These are phyloP conservation scores for Phaeosphaeriaceae sp. DNA, from an alignment of 2,329 filamentous ascomycete genomes.

Conservation along the genomic window DNA sequence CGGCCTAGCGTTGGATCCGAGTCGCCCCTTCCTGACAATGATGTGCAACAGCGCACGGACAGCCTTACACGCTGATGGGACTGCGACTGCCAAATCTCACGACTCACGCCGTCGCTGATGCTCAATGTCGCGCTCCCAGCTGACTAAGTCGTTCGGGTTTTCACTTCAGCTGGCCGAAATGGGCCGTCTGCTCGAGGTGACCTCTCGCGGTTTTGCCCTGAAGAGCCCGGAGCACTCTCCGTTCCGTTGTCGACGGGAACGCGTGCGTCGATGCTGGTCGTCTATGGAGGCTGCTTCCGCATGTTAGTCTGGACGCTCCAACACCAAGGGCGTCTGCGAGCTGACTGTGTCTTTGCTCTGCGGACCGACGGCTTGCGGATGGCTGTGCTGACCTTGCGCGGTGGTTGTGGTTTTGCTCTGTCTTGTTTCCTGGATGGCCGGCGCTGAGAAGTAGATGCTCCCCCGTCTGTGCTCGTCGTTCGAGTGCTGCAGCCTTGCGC, in stretches of 20 bases:
- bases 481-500: neutral
- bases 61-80: slow-evolving; percentile 17
- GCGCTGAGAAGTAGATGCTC: neutral
- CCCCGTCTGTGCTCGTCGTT: neutral
- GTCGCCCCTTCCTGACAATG: slow-evolving; percentile 19
- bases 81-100: slow-evolving; percentile 40
- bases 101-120: slow-evolving; percentile 2
- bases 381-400: slow-evolving; percentile 20
- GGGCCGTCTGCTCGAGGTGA: no score
- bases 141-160: slow-evolving; percentile 26
- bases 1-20: slow-evolving; percentile 32
- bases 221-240: slow-evolving; percentile 1
- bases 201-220: neutral
- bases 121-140: slow-evolving; percentile 1
- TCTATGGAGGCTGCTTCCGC: neutral
- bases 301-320: neutral
- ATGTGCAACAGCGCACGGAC: slow-evolving; percentile 27
- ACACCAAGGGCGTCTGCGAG: slow-evolving; percentile 15
- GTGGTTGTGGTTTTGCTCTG: neutral
- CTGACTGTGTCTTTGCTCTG: slow-evolving; percentile 34
- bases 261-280: slow-evolving; percentile 9
- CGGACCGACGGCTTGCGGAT: slow-evolving; percentile 6
- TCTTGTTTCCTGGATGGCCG: neutral
- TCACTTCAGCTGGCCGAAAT: neutral
- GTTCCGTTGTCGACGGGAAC: neutral